phyloP scores from a whole-genome alignment of 441 rosid genomes.

The Rhodomyrtus psidioides region DNA sequence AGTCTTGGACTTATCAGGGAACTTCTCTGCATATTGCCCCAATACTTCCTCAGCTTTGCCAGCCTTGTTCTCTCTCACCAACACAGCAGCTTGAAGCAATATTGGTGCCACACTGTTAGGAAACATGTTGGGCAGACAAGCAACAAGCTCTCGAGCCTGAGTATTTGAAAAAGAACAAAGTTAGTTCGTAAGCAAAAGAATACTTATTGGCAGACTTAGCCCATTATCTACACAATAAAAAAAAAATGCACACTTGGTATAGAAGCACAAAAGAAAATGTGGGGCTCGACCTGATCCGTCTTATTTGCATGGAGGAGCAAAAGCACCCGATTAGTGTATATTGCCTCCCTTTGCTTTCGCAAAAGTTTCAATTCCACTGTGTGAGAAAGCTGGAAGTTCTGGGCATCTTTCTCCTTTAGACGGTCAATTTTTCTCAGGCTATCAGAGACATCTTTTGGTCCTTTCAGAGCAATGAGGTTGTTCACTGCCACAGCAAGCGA shows the following conservation, averaged over 20 bases:
- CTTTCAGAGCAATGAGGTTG: constrained; percentile 69
- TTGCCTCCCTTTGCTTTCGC: constrained; percentile 59
- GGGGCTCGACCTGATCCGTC: constrained; percentile 5
- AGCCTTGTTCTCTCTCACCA: constrained; percentile 78
- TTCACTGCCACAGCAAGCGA: constrained; percentile 81
- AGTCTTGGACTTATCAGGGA: constrained; percentile 54
- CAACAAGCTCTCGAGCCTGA: constrained; percentile 86
- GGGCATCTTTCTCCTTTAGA: constrained; percentile 60
- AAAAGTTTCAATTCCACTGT: constrained; percentile 71
- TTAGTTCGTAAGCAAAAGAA: neutral
- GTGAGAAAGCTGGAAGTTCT: constrained; percentile 52
- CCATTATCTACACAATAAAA: neutral
- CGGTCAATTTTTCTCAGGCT: constrained; percentile 79
- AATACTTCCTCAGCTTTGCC: constrained; percentile 75
- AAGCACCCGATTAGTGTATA: constrained; percentile 70
- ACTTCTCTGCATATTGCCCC: constrained; percentile 59
- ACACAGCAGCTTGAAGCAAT: constrained; percentile 82
- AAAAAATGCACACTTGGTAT: neutral
- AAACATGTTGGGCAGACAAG: constrained; percentile 47
- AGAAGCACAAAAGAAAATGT: constrained; percentile 1
- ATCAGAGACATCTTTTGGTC: constrained; percentile 74
- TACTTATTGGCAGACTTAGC: neutral
- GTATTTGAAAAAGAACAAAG: constrained; percentile 7
- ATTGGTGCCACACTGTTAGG: constrained; percentile 52
- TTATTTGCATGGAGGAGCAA: constrained; percentile 70